Evolutionary conservation across 805 yeast species (phyloP).

Genomic region (Candida maris): DNA sequence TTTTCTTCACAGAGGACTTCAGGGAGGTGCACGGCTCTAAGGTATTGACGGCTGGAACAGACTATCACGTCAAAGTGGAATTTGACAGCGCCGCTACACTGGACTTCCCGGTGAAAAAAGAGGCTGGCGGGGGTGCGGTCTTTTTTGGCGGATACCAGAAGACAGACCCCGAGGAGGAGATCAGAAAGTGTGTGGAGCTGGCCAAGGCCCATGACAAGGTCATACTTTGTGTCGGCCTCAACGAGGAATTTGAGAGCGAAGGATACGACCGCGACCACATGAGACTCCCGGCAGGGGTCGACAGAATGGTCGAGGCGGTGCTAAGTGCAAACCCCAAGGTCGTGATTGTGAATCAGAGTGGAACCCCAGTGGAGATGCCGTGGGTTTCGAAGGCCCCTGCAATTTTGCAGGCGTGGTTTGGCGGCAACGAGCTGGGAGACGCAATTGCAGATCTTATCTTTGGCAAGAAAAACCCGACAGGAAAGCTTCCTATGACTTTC

Average conservation of each 20-base stretch:
- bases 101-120: constrained; percentile 22
- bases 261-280: constrained; percentile 52
- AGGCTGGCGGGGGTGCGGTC: constrained; percentile 41
- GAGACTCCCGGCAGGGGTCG: constrained; percentile 48
- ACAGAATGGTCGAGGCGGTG: constrained; percentile 43
- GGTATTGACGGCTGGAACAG: too few relatives aligned
- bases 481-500: constrained; percentile 54
- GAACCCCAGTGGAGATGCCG: constrained; percentile 60
- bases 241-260: constrained; percentile 57
- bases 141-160: too few relatives aligned
- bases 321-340: constrained; percentile 46
- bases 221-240: constrained; percentile 47
- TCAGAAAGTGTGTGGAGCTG: too few relatives aligned
- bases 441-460: constrained; percentile 57
- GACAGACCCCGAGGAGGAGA: too few relatives aligned
- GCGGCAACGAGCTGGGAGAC: constrained; percentile 56
- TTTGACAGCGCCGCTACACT: constrained; percentile 42
- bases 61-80: constrained; percentile 37
- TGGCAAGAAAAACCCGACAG: constrained; percentile 60
- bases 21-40: too few relatives aligned
- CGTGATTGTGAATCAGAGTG: constrained; percentile 54
- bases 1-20: too few relatives aligned
- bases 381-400: constrained; percentile 43
- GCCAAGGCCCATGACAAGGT: constrained; percentile 52
- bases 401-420: constrained; percentile 52